These are phyloP conservation scores for Sporothrix sp. DNA, from an alignment of 2,329 filamentous ascomycete species.

Conservation along the genomic window DNA sequence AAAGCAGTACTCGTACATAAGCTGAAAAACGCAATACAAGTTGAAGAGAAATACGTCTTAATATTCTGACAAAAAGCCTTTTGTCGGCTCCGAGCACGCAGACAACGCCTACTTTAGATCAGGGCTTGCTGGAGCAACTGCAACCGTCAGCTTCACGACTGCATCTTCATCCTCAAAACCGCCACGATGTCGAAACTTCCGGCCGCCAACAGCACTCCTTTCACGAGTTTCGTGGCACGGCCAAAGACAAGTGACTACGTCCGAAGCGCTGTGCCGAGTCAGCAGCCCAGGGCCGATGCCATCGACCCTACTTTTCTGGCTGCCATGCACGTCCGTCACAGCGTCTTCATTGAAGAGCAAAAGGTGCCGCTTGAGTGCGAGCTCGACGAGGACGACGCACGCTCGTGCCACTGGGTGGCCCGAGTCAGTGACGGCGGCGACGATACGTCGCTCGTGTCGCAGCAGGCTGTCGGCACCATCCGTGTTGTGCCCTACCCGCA, in stretches of 20 bases:
- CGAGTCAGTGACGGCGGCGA: constrained; percentile 48
- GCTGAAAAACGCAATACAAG: too few relatives aligned
- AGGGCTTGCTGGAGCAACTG: too few relatives aligned
- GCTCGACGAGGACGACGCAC: constrained; percentile 68
- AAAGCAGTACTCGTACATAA: too few relatives aligned
- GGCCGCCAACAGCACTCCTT: too few relatives aligned
- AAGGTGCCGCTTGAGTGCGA: constrained; percentile 55
- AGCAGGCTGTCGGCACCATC: constrained; percentile 60
- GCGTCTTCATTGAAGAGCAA: constrained; percentile 54
- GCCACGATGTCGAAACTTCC: too few relatives aligned
- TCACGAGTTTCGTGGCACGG: too few relatives aligned
- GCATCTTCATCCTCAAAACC: too few relatives aligned
- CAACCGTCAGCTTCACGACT: too few relatives aligned
- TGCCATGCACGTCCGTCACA: constrained; percentile 51
- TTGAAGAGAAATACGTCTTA: too few relatives aligned
- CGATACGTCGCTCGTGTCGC: constrained; percentile 22
- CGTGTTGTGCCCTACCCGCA: constrained; percentile 77
- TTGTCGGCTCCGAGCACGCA: too few relatives aligned
- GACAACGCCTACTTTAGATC: too few relatives aligned
- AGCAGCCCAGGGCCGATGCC: constrained; percentile 31
- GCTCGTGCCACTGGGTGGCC: constrained; percentile 80
- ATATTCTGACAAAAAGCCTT: too few relatives aligned
- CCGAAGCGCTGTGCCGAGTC: constrained; percentile 25
- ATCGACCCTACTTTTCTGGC: constrained; percentile 51
- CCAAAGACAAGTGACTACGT: constrained; percentile 27